Evolutionary conservation across 164 flowering plant species (phyloP), one percentile per base, ranked within the genome.

Genomic region (Tetracentron sinense): DNA sequence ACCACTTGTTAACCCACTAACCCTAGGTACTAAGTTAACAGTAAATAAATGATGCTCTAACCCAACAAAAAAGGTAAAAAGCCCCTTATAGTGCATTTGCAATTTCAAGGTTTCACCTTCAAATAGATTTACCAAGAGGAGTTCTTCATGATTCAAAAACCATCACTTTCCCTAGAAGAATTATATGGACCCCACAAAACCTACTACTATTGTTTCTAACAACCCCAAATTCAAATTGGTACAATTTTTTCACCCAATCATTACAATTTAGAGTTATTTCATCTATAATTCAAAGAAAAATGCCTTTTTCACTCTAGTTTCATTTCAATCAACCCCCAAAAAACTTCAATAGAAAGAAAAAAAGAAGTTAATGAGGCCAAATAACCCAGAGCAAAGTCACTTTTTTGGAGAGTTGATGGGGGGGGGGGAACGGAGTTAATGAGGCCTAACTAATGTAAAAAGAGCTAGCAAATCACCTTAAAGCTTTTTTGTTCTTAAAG

Each of bases 401-500:
- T 31, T 48, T 57, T 66, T 35, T 30, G 19, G 23, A 50, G 35
- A 58, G 69, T 50, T 57, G 57, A 31, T 47, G 23, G 51, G 33
- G 60, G 19, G 14, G 22, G 58, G 26, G 4, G 14, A 8, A 4
- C 44, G 15, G 8, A 38, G 14, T n/a, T 29, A 26, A 21, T 56
- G 22, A 27, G 50, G 11, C 53, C 59, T 27, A 25, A 62, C 38
- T 55, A 31, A 46, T 56, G 27, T 21, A 44, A 46, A 50, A 59
- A 10, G 19, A 14, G 22, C 4, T 35, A 47, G 44, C 68, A 56
- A 65, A 66, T 66, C 69, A 66, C 15, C 26, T n/a, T n/a, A n/a
- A n/a, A n/a, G n/a, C n/a, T n/a, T n/a, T n/a, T n/a, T n/a, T n/a
- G n/a, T n/a, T n/a, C n/a, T n/a, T n/a, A n/a, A n/a, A n/a, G n/a